Percentiles rank a stretch among this genome's conserved stretches.
phyloP scores from a whole-genome alignment of 495 filamentous ascomycete species.

The Penicillium flavigenum region DNA sequence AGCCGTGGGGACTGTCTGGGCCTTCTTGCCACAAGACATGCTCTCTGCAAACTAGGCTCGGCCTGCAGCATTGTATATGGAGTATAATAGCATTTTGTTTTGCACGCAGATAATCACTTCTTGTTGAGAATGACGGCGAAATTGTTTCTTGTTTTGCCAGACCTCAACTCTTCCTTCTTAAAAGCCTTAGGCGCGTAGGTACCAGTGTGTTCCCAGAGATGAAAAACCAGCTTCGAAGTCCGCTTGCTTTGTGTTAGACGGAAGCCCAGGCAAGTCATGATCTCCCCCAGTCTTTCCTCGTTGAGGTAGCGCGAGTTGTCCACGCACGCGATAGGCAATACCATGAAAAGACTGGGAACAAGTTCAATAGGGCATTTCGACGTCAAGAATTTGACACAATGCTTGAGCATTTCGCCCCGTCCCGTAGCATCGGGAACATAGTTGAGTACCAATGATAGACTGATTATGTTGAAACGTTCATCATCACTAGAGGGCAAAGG shows the following conservation, averaged over 20 bases:
- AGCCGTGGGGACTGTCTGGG: constrained; percentile 77
- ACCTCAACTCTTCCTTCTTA: constrained; percentile 71
- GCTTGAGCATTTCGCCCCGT: constrained; percentile 84
- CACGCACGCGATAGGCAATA: constrained; percentile 85
- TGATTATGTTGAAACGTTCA: constrained; percentile 82
- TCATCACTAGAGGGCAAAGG: constrained; percentile 61
- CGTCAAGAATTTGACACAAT: constrained; percentile 56
- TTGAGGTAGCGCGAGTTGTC: constrained; percentile 89
- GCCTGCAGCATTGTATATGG: constrained; percentile 1
- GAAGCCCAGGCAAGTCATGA: constrained; percentile 80
- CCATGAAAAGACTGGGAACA: constrained; percentile 82
- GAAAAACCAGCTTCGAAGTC: constrained; percentile 83
- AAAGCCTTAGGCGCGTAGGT: constrained; percentile 38
- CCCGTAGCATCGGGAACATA: constrained; percentile 76
- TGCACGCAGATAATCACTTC: constrained; percentile 17
- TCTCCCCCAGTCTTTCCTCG: constrained; percentile 63
- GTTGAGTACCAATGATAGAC: constrained; percentile 92
- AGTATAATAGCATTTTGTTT: neutral
- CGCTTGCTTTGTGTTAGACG: constrained; percentile 61
- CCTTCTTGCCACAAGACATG: constrained; percentile 74
- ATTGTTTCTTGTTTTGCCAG: constrained; percentile 78
- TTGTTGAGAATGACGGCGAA: constrained; percentile 70
- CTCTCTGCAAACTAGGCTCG: constrained; percentile 29
- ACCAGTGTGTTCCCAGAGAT: constrained; percentile 66
- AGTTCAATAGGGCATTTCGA: constrained; percentile 27